Conservation (phyloP, 371 early-diverging fungal genomes). For the Apophysomyces variabilis region DNA sequence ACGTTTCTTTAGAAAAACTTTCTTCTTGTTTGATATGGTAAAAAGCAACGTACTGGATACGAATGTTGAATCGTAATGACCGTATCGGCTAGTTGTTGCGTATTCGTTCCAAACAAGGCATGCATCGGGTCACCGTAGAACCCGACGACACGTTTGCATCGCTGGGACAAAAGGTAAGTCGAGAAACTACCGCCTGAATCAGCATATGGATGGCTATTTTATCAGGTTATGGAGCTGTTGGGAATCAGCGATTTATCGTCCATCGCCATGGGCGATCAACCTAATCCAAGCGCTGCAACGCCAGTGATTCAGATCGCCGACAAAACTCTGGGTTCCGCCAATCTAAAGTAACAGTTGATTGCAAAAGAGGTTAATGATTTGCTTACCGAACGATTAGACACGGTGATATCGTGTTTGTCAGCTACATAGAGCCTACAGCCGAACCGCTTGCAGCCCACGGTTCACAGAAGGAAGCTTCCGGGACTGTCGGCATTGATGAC, state of each 20-base stretch:
- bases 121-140: constrained; percentile 76
- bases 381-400: constrained; percentile 53
- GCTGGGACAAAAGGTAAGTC: constrained; percentile 61
- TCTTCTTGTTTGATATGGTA: neutral
- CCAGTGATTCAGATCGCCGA: constrained; percentile 46
- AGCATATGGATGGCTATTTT: constrained; percentile 7
- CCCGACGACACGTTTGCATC: constrained; percentile 55
- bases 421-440: constrained; percentile 48
- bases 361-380: neutral
- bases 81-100: constrained; percentile 67
- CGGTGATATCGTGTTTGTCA: constrained; percentile 82
- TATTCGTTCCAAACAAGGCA: constrained; percentile 83
- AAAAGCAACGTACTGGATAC: neutral
- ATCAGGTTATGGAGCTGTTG: constrained; percentile 40
- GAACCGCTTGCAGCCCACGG: constrained; percentile 17
- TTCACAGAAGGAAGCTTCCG: constrained; percentile 20
- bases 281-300: constrained; percentile 45
- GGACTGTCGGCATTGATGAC: constrained; percentile 19
- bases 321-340: constrained; percentile 45
- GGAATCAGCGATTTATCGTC: constrained; percentile 50
- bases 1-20: neutral
- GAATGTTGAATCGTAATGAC: neutral
- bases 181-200: constrained; percentile 20
- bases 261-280: constrained; percentile 58
- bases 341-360: constrained; percentile 47